Evolutionary conservation across 495 filamentous ascomycete species (phyloP).

Genomic region (Lasiosphaeriaceae sp.): DNA sequence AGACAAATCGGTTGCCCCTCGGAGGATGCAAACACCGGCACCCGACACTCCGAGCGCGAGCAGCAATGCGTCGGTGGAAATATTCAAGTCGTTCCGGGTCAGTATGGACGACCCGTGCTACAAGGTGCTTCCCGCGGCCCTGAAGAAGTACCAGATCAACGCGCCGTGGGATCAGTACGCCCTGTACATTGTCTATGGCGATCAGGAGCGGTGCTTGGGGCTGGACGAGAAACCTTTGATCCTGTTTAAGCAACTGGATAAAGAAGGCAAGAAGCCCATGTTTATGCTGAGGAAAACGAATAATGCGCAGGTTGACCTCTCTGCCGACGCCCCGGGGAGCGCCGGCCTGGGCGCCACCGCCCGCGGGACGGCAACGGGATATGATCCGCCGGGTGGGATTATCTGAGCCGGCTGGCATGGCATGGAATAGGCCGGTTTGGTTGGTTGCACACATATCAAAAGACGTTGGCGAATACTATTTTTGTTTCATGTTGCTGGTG

Average conservation of each 20-base stretch:
- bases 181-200: conserved; percentile 94
- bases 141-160: conserved; percentile 98
- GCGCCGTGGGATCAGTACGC: conserved; percentile 96
- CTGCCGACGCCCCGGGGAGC: conserved; percentile 40
- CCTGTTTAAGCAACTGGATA: conserved; percentile 94
- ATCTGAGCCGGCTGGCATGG: conserved; percentile 32
- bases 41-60: conserved; percentile 43
- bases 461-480: too few species aligned
- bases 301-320: conserved; percentile 36
- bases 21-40: conserved; percentile 49
- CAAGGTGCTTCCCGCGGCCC: conserved; percentile 90
- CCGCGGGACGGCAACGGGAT: conserved; percentile 30
- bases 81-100: conserved; percentile 97
- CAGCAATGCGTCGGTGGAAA: conserved; percentile 66
- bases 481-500: too few species aligned
- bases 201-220: conserved; percentile 90
- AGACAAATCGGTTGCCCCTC: conserved; percentile 39
- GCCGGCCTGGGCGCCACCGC: conserved; percentile 38
- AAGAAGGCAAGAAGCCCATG: conserved; percentile 97
- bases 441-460: too few species aligned
- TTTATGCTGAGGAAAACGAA: conserved; percentile 86
- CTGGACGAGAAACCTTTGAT: conserved; percentile 90
- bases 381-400: conserved; percentile 54
- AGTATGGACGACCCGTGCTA: conserved; percentile 97
- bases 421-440: too few species aligned